These are phyloP conservation scores for Penicillium atrosanguineum DNA, from an alignment of 495 filamentous ascomycete species.

Conservation along the genomic window DNA sequence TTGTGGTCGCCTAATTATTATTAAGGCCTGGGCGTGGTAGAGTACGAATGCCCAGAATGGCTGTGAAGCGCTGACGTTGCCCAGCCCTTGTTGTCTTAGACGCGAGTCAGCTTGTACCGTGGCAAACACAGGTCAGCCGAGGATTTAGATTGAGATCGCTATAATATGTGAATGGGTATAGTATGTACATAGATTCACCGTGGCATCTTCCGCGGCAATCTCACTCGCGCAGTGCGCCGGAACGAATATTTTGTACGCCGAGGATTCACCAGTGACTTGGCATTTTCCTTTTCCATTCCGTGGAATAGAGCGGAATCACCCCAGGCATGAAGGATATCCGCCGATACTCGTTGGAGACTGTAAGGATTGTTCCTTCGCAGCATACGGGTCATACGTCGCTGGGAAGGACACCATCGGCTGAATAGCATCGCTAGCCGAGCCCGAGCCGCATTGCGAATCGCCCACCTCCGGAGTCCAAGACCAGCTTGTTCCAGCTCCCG, in stretches of 20 bases:
- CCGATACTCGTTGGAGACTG: conserved; percentile 23
- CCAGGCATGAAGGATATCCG: conserved; percentile 36
- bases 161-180: background rate
- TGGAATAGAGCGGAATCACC: conserved; percentile 30
- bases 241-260: conserved; percentile 2
- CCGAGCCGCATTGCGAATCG: conserved; percentile 43
- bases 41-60: background rate
- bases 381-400: conserved; percentile 32
- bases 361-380: conserved; percentile 38
- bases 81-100: background rate
- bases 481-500: conserved; percentile 44
- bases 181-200: background rate
- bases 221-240: background rate
- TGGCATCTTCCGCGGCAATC: background rate
- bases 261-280: conserved; percentile 27
- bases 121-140: background rate
- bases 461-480: conserved; percentile 34
- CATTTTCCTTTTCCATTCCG: conserved; percentile 10
- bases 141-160: background rate
- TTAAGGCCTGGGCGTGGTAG: background rate
- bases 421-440: conserved; percentile 53
- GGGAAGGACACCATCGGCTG: conserved; percentile 31
- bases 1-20: background rate
- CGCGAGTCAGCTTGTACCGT: background rate
- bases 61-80: conserved; percentile 2